Percentiles rank a stretch among this genome's conserved stretches.
These are phyloP conservation scores for Taxillus chinensis DNA, from an alignment of 164 flowering plant species.

Conservation along the genomic window DNA sequence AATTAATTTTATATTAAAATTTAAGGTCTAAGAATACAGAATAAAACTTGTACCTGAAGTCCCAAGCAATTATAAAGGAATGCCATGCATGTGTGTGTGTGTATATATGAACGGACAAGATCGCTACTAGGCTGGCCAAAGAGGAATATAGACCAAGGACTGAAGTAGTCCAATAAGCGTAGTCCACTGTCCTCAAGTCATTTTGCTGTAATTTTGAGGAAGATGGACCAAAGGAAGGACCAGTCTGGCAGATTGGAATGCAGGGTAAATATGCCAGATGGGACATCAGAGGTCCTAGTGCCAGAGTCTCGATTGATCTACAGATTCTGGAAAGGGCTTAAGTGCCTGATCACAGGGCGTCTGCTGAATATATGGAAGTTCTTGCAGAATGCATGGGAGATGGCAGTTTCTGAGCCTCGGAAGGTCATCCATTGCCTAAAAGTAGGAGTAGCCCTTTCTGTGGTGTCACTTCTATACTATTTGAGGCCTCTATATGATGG, in stretches of 20 bases:
- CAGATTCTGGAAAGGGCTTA: slow-evolving; percentile 21
- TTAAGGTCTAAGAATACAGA: too few species aligned
- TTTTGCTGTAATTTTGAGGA: background rate
- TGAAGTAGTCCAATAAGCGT: background rate
- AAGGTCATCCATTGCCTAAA: slow-evolving; percentile 59
- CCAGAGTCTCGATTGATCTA: background rate
- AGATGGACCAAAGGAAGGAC: background rate
- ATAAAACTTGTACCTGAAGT: too few species aligned
- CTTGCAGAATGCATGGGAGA: slow-evolving; percentile 38
- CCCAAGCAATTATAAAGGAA: too few species aligned
- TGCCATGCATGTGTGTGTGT: background rate
- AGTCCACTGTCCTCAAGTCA: background rate
- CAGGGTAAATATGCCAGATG: background rate
- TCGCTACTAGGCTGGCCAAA: background rate
- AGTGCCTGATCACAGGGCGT: slow-evolving; percentile 16
- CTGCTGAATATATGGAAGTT: slow-evolving; percentile 21
- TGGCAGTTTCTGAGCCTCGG: slow-evolving; percentile 47
- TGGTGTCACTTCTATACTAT: slow-evolving; percentile 67
- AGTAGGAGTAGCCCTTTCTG: slow-evolving; percentile 60
- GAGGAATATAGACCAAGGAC: too few species aligned
- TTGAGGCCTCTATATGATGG: slow-evolving; percentile 67
- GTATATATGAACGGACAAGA: too few species aligned
- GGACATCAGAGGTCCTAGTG: background rate
- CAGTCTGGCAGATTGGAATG: background rate
- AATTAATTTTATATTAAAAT: too few species aligned